Percentiles rank a stretch among this genome's conserved stretches.
Conservation (phyloP, 225 moss, liverwort and hornwort species). For the Pleurozium schreberi region DNA sequence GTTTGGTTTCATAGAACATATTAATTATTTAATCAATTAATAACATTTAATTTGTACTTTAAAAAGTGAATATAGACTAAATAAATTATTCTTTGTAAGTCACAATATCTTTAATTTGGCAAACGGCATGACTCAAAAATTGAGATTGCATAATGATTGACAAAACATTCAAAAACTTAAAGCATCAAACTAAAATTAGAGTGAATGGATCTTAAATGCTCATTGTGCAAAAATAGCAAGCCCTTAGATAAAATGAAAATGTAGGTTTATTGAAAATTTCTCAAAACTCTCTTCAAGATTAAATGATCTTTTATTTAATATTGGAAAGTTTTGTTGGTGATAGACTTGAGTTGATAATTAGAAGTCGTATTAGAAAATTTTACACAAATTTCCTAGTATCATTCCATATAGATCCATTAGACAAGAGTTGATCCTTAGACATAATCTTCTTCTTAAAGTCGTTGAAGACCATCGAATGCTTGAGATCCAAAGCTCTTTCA, state of each 20-base stretch:
- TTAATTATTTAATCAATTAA: neutral
- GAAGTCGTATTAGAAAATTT: neutral
- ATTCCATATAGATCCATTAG: accelerated
- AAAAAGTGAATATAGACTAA: neutral
- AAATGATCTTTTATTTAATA: neutral
- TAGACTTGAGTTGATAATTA: neutral
- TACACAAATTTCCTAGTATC: neutral
- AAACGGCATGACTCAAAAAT: neutral
- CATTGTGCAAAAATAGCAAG: neutral
- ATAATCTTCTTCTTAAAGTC: neutral
- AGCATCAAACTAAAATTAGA: neutral
- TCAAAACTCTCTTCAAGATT: neutral
- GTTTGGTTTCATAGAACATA: neutral
- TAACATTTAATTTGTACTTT: neutral
- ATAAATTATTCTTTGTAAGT: neutral
- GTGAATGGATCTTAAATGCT: accelerated
- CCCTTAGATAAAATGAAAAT: neutral
- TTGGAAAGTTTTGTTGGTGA: neutral
- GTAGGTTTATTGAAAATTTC: neutral
- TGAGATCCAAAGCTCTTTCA: neutral
- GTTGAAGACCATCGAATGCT: neutral
- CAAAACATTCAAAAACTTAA: neutral
- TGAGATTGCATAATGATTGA: neutral
- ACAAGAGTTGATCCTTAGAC: neutral
- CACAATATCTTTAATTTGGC: neutral